Conservation (phyloP, 441 rosid species). For the Melastoma candidum region DNA sequence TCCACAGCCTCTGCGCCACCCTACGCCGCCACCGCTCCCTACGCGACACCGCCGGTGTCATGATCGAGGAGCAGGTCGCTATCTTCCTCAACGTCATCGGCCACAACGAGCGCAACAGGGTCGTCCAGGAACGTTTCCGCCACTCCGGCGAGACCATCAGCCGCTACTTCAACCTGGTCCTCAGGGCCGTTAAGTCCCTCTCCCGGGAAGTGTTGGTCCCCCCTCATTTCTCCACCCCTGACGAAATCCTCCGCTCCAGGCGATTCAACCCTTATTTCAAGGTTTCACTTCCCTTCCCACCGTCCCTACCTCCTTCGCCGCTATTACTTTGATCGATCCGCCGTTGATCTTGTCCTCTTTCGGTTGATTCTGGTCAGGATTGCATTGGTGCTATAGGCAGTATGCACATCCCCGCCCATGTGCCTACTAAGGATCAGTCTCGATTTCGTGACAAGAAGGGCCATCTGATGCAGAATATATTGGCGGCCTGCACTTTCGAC, state of each 20-base stretch:
- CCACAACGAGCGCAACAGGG: slow-evolving; percentile 74
- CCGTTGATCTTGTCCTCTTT: slow-evolving; percentile 16
- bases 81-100: slow-evolving; percentile 74
- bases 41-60: slow-evolving; percentile 60
- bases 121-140: slow-evolving; percentile 66
- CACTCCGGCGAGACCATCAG: slow-evolving; percentile 85
- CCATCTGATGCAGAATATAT: slow-evolving; percentile 51
- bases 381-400: slow-evolving; percentile 73
- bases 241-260: slow-evolving; percentile 31
- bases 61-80: slow-evolving; percentile 77
- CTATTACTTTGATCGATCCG: neutral
- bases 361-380: slow-evolving; percentile 31
- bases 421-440: slow-evolving; percentile 69
- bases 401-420: slow-evolving; percentile 60
- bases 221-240: slow-evolving; percentile 30
- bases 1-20: slow-evolving; percentile 44
- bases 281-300: slow-evolving; percentile 22
- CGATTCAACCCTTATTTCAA: slow-evolving; percentile 77
- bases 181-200: slow-evolving; percentile 77
- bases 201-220: slow-evolving; percentile 58
- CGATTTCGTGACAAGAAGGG: slow-evolving; percentile 70
- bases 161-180: slow-evolving; percentile 70
- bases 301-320: neutral
- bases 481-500: slow-evolving; percentile 83
- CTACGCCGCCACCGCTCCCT: slow-evolving; percentile 51